Evolutionary conservation across 2,329 filamentous ascomycete species (phyloP), one percentile per base, ranked within the genome.

Genomic region (Pseudogymnoascus sp.): DNA sequence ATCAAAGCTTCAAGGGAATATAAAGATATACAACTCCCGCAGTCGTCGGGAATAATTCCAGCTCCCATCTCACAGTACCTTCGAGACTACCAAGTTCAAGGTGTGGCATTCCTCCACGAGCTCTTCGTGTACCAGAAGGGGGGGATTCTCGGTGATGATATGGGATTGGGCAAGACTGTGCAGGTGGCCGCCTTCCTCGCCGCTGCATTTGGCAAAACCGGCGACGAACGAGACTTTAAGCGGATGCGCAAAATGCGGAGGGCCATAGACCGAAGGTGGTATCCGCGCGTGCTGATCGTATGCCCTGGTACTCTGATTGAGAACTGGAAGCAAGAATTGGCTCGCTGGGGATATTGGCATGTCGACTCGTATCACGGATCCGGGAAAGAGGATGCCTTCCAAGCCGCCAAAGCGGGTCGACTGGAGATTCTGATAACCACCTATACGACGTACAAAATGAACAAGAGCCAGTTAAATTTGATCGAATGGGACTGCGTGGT

Each of bases 151-250:
- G 69, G 93, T 2, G 94, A 99, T 70, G 94, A 99, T 70, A 99
- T 99, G 94, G 94, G 94, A 18, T 75, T 99, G 33, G 94, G 94
- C 0, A 99, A 99, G 74, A 99, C 94, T 0, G 90, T 99, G 2
- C 94, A 99, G 73, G 90, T 99, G 25, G 94, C 92, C 62, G 89
- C 92, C 0, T 97, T 99, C 66, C 78, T 99, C 20, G 90, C 91
- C 0, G 91, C 86, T 1, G 92, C 92, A 0, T 99, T 96, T 71
- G 94, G 94, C 6, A 99, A 99, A 75, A 95, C 89, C 0, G 93
- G 87, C 0, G 93, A 96, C 67, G 88, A 92, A 71, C 80, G 91
- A 58, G 94, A 99, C 68, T 78, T 76, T 3, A 95, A 95, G 71
- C 82, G 91, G 18, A 92, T 97, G 88, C 84, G 93, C 37, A 94